These are phyloP conservation scores for Fraxinus pennsylvanica DNA, from an alignment of 257 asterid genomes.

Conservation along the genomic window DNA sequence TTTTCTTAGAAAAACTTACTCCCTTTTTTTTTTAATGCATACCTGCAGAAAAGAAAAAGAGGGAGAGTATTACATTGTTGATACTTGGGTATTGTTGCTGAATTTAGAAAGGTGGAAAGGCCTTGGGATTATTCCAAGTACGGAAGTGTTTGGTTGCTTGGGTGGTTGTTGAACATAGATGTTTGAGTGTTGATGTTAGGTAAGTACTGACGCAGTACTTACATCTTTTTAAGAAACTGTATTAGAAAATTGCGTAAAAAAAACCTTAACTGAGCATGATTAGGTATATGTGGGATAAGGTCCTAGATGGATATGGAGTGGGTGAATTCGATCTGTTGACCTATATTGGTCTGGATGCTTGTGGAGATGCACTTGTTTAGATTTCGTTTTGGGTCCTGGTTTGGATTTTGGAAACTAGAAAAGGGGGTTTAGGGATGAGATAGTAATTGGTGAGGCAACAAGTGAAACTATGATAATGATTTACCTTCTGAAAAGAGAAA, in stretches of 20 bases:
- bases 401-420: neutral
- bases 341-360: neutral
- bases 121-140: neutral
- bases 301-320: constrained; percentile 16
- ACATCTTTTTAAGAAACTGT: constrained; percentile 17
- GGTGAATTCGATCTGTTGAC: constrained; percentile 26
- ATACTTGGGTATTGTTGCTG: neutral
- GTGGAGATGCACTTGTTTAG: constrained; percentile 18
- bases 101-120: neutral
- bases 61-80: neutral
- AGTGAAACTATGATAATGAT: neutral
- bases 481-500: neutral
- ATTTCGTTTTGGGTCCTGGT: neutral
- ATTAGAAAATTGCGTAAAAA: neutral
- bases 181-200: constrained; percentile 16
- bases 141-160: neutral
- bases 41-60: neutral
- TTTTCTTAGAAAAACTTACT: neutral
- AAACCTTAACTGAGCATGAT: constrained; percentile 6
- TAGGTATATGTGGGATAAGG: neutral
- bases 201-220: neutral
- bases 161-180: no score
- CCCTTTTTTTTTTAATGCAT: neutral
- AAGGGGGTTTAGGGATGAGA: neutral
- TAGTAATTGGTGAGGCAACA: neutral